Evolutionary conservation across 164 flowering plant genomes (phyloP).

Genomic region (Echeveria elegans): DNA sequence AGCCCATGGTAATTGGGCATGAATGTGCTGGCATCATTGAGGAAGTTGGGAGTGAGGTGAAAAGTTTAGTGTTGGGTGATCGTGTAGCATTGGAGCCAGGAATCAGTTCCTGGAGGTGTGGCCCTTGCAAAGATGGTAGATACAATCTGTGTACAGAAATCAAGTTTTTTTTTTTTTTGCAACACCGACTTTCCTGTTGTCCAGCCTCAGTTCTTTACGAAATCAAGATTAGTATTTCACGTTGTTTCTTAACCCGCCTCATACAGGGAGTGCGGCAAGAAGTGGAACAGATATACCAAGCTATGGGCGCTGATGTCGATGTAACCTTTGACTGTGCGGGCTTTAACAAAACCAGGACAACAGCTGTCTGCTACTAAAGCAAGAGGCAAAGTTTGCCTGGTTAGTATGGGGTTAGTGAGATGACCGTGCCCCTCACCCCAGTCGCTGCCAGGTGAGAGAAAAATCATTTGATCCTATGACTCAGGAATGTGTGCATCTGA

Average conservation of each 20-base stretch:
- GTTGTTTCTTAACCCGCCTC: not conserved
- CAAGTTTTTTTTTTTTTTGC: slow-evolving; percentile 98
- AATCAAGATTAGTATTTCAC: not conserved
- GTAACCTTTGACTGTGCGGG: slow-evolving; percentile 86
- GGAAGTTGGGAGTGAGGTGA: slow-evolving; percentile 78
- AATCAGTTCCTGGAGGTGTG: slow-evolving; percentile 64
- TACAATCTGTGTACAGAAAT: slow-evolving; percentile 90
- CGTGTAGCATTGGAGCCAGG: slow-evolving; percentile 96
- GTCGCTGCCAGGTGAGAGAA: slow-evolving; percentile 66
- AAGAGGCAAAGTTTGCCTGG: slow-evolving; percentile 92
- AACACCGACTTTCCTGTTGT: slow-evolving; percentile 42
- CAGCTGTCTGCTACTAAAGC: slow-evolving; percentile 69
- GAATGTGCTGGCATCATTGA: slow-evolving; percentile 92
- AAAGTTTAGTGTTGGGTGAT: slow-evolving; percentile 55
- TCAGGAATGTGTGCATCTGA: not conserved
- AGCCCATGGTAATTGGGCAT: slow-evolving; percentile 98
- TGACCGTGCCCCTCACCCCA: slow-evolving; percentile 76
- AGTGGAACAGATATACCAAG: slow-evolving; percentile 42
- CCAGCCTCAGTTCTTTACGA: too few species aligned
- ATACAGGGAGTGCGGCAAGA: slow-evolving; percentile 53
- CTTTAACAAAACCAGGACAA: slow-evolving; percentile 73
- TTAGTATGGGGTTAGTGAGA: slow-evolving; percentile 72
- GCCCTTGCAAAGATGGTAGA: slow-evolving; percentile 62
- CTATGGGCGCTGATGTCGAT: slow-evolving; percentile 55
- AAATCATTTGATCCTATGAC: not conserved